phyloP scores from a whole-genome alignment of 2,329 filamentous ascomycete genomes.

The Xylariaceae sp. region DNA sequence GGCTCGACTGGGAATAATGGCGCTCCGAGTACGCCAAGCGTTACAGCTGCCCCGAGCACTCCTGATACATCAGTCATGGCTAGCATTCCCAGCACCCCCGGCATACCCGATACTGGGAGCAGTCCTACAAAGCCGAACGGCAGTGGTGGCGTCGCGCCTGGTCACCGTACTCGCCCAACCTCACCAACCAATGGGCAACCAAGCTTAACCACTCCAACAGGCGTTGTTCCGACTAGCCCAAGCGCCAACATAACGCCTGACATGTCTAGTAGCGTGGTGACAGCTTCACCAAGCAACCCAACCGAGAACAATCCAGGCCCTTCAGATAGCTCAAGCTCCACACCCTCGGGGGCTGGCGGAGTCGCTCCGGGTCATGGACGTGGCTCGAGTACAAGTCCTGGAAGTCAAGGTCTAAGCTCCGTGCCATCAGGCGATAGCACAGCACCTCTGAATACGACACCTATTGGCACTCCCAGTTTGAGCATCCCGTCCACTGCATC shows the following conservation, averaged over 20 bases:
- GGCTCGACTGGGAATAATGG: background rate
- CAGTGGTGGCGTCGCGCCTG: conserved; percentile 9
- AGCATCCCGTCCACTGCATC: conserved; percentile 4
- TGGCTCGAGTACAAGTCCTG: conserved; percentile 9
- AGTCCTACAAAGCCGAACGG: conserved; percentile 11
- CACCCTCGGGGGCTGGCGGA: conserved; percentile 13
- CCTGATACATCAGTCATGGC: background rate
- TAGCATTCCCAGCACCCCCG: background rate
- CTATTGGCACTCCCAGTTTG: background rate
- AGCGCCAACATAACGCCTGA: conserved; percentile 2
- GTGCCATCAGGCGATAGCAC: background rate
- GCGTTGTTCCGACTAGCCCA: conserved; percentile 1
- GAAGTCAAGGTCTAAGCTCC: conserved; percentile 6
- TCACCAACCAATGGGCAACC: conserved; percentile 2
- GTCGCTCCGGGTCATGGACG: conserved; percentile 14
- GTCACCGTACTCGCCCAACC: conserved; percentile 1
- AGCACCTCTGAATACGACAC: background rate
- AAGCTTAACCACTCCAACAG: background rate
- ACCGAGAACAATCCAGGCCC: background rate
- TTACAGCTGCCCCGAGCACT: background rate
- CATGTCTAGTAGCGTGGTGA: conserved; percentile 2
- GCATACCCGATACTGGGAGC: background rate
- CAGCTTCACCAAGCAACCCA: conserved; percentile 1
- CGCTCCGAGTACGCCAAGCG: background rate
- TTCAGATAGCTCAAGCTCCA: conserved; percentile 9